Conservation (phyloP, 192 early-diverging fungal species). For the Radiomyces spectabilis region DNA sequence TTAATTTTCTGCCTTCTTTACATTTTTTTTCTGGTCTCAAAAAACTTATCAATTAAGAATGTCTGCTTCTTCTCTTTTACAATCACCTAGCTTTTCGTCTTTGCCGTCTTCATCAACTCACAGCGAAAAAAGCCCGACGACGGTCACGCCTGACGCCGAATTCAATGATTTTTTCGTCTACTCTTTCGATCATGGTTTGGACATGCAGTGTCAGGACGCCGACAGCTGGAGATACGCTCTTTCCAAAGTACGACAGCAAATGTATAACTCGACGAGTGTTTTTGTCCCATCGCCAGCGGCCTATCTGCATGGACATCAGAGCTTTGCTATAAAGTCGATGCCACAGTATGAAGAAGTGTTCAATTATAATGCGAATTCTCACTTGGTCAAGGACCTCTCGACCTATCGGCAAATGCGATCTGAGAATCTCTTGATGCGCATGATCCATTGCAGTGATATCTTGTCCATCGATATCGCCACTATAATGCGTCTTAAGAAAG, state of each 20-base stretch:
- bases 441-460: not conserved
- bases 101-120: not conserved
- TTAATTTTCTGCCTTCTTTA: no score
- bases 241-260: no score
- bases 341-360: not conserved
- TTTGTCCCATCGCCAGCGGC: conserved; percentile 4
- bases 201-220: no score
- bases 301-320: not conserved
- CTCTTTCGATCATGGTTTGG: no score
- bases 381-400: not conserved
- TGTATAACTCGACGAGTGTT: conserved; percentile 11
- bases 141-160: no score
- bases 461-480: not conserved
- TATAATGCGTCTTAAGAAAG: conserved; percentile 16
- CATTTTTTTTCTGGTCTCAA: no score
- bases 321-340: not conserved
- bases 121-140: no score
- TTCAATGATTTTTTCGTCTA: no score
- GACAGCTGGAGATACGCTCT: no score
- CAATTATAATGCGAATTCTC: not conserved
- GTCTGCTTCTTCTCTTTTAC: not conserved
- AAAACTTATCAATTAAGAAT: no score
- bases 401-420: conserved; percentile 12
- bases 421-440: conserved; percentile 8
- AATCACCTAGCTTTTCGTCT: not conserved